Evolutionary conservation across 306 rosid genomes (phyloP).

Genomic region (Leucaena leucocephala): DNA sequence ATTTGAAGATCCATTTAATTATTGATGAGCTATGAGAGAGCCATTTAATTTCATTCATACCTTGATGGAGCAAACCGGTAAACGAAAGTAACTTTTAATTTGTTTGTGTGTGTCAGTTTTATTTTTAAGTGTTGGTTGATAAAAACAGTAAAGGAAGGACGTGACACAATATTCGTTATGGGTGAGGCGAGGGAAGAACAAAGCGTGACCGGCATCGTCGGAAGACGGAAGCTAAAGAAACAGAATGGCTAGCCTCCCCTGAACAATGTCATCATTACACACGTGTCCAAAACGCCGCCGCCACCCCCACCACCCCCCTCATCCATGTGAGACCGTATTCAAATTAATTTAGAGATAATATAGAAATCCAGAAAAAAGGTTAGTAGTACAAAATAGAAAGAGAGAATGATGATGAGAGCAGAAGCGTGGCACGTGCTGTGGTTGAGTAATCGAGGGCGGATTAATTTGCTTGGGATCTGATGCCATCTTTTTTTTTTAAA

Average conservation of each 20-base stretch:
- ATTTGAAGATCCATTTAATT: not conserved
- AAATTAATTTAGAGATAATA: no score
- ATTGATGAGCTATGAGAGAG: no score
- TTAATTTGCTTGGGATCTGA: conserved; percentile 80
- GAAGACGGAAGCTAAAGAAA: conserved; percentile 45
- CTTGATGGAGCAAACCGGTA: conserved; percentile 3
- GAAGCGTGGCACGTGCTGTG: conserved; percentile 57
- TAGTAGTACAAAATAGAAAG: conserved; percentile 1
- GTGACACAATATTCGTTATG: conserved; percentile 47
- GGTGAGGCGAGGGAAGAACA: conserved; percentile 10
- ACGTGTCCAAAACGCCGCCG: conserved; percentile 53
- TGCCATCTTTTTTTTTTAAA: conserved; percentile 37
- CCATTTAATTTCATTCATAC: not conserved
- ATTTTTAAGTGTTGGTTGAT: conserved; percentile 28
- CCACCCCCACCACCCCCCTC: conserved; percentile 29
- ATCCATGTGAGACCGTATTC: conserved; percentile 47
- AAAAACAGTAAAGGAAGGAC: conserved; percentile 23
- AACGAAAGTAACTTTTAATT: conserved; percentile 27
- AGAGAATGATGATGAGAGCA: conserved; percentile 37
- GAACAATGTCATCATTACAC: conserved; percentile 52
- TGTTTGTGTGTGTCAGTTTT: not conserved
- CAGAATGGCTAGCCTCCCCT: conserved; percentile 24
- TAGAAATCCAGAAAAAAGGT: not conserved
- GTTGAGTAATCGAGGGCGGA: conserved; percentile 36
- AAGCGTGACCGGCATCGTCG: conserved; percentile 44